Base-by-base conservation (phyloP, 1,139 yeast genomes). In the Sugiyamaella xylanicola region DNA sequence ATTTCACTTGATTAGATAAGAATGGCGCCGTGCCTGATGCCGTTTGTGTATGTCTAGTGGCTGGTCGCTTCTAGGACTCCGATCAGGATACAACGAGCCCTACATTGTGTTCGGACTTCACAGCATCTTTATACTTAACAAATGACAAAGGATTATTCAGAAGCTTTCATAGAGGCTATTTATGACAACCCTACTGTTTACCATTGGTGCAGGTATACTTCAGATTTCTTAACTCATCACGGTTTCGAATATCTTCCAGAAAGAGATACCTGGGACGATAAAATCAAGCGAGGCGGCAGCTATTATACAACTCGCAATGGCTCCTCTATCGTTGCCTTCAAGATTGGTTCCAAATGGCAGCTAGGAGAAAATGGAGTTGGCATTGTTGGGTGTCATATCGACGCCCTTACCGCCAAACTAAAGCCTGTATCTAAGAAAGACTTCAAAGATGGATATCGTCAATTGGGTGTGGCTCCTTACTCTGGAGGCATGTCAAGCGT, bases 161-260 rank as follows among this genome's bases (percentile, higher is more conserved):
- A 78, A 53, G 85, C 82, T 56, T 88, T 92, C 68, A 77, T 91
- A 54, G 80, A 83, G 56, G 92, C 88, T 68, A 86, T 92, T 69
- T 86, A 88, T 70, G 79, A 78, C 11, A 84, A 95, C 13, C 98
- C 97, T 36, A 88, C 98, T 1, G 96, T 96, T 1, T 92, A 88
- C 72, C 98, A 92, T 72, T 96, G 91, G 11, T 92, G 88, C 11
- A 78, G 80, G 50, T 78, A 80, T 15, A 83, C 86, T 46, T 61
- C 65, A n/a, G 53, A 61, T 27, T 55, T 59, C 54, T 66, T 74
- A 32, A 65, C 63, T 8, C 51, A 54, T 5, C 63, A 66, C 9
- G 75, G 96, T 0, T 92, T 89, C 68, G 69, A 68, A 8, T 91
- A 87, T 68, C 72, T 91, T 49, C 75, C 80, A 19, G 98, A 92